Base-by-base conservation (phyloP, 139 green algal genomes). In the Astrephomene gubernaculifera region DNA sequence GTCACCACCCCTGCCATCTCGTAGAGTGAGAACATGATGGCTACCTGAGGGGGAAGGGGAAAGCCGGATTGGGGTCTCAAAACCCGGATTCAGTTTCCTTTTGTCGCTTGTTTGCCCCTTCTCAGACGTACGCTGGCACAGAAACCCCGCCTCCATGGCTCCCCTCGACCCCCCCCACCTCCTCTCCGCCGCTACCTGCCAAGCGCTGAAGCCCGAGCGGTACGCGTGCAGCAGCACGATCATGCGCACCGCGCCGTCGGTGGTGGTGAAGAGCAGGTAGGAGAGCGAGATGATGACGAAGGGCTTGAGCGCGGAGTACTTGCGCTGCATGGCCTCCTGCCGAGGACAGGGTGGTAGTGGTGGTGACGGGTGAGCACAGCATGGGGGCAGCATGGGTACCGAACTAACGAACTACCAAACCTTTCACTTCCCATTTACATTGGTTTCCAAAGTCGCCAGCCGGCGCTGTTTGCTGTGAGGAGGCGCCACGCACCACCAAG, bases 201-300 rank as follows among this genome's bases (percentile, higher is more conserved):
- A 90, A 0, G 90, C 93, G 12, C 85, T 90, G 88, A 98, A 97
- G 12, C 91, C 89, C n/a, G 90, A 83, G 14, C 91, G 83, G 91
- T 96, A 97, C 0, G 95, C 95, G 68, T 98, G 94, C 67, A 98
- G 90, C 61, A 98, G 89, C 36, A 98, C 95, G 53, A 98, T 96
- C 92, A 97, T 97, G 36, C 94, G 92, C 22, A 93, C 83, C 24
- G 80, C 95, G 1, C 95, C 95, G 43, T 97, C 95, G 17, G 95
- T 97, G 38, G 93, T 94, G 12, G 95, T 98, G 91, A 95, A 97
- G 25, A 96, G 90, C 41, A 90, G 39, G 76, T 86, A 89, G 41
- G 94, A 94, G 0, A 94, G 38, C 52, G 75, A 92, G 79, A 98
- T 95, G 86, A 98, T 96, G 61, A 93, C 88, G 57, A 97, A 98